Base-by-base conservation (phyloP, 306 rosid genomes). In the Sophora flavescens region DNA sequence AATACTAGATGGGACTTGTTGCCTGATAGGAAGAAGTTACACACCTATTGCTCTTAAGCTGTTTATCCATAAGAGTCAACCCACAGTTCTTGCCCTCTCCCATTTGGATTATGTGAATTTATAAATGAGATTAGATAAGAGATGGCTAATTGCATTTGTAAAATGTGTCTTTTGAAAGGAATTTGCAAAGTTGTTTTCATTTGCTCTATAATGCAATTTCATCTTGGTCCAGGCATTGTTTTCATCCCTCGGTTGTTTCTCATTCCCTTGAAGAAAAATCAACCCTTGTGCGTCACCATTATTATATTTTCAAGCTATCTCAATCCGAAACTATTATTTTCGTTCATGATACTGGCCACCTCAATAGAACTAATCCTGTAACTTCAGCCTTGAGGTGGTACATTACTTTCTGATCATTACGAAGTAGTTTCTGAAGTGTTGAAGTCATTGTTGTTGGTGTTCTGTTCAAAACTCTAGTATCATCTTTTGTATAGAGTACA, bases 21-120 rank as follows among this genome's bases (percentile, higher is more conserved):
- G 63, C 63, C 41, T 80, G 82, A 76, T 76, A 47, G 72, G 79
- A 73, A 36, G 47, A 67, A 41, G 50, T 44, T 10, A 44, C 50
- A 10, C 54, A 61, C 81, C 17, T 77, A 64, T 57, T 82, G 51
- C 39, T 14, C 33, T 77, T 76, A 71, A 67, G 76, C 79, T 84
- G 63, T 67, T 73, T 53, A 66, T 67, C 14, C 80, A 22, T 74
- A 60, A 11, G 75, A 83, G 81, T 70, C 75, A 78, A 76, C 59
- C 71, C 62, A 36, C 35, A 67, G 68, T 75, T 80, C 57, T 57
- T 65, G 80, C 75, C 35, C 71, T 82, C 44, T 82, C 44, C 32
- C 60, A 41, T 73, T 70, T 81, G 58, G 74, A 62, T 54, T 56
- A 42, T 66, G 74, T 54, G 58, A 53, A 41, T 58, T 53, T 39